These are phyloP conservation scores for Magnaporthiopsis incrustans DNA, from an alignment of 2,329 filamentous ascomycete species.

Conservation along the genomic window DNA sequence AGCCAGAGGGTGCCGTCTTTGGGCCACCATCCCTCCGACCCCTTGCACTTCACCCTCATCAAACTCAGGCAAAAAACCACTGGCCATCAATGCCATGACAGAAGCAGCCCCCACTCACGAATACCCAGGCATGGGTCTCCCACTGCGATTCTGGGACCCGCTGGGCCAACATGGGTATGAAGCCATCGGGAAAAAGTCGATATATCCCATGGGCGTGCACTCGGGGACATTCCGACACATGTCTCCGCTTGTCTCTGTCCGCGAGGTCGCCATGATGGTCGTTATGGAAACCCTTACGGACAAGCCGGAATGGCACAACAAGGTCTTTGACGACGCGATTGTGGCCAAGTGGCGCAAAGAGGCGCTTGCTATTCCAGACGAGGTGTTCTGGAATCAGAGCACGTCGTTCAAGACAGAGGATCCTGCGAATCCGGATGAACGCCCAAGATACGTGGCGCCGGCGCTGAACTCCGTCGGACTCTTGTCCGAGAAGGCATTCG, in stretches of 20 bases:
- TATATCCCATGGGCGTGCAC: not conserved
- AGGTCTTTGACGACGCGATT: conserved; percentile 25
- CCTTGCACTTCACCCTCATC: not conserved
- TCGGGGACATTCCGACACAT: too few relatives aligned
- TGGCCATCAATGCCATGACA: not conserved
- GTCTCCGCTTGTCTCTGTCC: conserved; percentile 11
- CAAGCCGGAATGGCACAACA: conserved; percentile 27
- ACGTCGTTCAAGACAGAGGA: not conserved
- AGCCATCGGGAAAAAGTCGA: not conserved
- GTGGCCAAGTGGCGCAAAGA: conserved; percentile 25
- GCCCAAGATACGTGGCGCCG: not conserved
- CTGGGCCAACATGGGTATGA: not conserved
- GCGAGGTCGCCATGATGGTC: conserved; percentile 27
- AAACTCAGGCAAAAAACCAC: not conserved
- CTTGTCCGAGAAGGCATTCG: conserved; percentile 15
- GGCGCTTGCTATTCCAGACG: conserved; percentile 11
- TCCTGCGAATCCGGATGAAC: not conserved
- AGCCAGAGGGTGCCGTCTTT: not conserved
- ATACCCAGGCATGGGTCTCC: conserved; percentile 13
- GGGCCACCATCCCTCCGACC: too few relatives aligned
- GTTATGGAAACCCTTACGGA: conserved; percentile 28
- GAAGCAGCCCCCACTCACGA: not conserved
- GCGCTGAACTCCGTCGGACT: conserved; percentile 8
- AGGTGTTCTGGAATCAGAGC: not conserved
- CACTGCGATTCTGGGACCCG: conserved; percentile 6